phyloP scores from a whole-genome alignment of 108 stramenopile genomes.

The Stephanodiscus minutulus region DNA sequence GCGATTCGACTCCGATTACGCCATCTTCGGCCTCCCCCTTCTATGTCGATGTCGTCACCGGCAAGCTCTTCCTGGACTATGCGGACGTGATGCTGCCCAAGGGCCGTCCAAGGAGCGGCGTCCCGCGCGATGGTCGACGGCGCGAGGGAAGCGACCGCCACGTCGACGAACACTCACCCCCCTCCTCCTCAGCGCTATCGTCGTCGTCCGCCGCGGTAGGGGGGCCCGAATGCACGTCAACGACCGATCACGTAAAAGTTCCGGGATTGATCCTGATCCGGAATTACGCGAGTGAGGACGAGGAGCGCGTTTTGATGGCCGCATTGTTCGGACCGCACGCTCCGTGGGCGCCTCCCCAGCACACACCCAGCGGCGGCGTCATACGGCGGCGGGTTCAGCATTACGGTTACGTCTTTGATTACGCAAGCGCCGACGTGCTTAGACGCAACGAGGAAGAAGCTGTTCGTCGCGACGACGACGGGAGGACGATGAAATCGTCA shows the following conservation, averaged over 20 bases:
- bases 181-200: slow-evolving; percentile 11
- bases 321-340: slow-evolving; percentile 79
- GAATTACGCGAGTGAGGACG: slow-evolving; percentile 55
- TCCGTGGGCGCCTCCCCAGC: slow-evolving; percentile 84
- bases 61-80: slow-evolving; percentile 74
- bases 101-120: background rate
- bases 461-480: slow-evolving; percentile 13
- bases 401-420: slow-evolving; percentile 94
- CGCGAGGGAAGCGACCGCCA: background rate
- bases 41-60: slow-evolving; percentile 44
- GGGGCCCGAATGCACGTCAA: slow-evolving; percentile 77
- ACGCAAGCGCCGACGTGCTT: slow-evolving; percentile 82
- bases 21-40: slow-evolving; percentile 1
- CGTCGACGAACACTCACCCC: slow-evolving; percentile 7
- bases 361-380: slow-evolving; percentile 58
- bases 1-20: background rate
- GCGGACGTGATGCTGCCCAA: slow-evolving; percentile 61
- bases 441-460: slow-evolving; percentile 49
- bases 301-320: slow-evolving; percentile 77
- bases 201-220: background rate
- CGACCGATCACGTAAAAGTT: slow-evolving; percentile 61
- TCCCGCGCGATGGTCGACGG: background rate
- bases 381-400: slow-evolving; percentile 84
- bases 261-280: slow-evolving; percentile 68
- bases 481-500: background rate